phyloP scores from a whole-genome alignment of 805 yeast species.

The Suhomyces sp. region DNA sequence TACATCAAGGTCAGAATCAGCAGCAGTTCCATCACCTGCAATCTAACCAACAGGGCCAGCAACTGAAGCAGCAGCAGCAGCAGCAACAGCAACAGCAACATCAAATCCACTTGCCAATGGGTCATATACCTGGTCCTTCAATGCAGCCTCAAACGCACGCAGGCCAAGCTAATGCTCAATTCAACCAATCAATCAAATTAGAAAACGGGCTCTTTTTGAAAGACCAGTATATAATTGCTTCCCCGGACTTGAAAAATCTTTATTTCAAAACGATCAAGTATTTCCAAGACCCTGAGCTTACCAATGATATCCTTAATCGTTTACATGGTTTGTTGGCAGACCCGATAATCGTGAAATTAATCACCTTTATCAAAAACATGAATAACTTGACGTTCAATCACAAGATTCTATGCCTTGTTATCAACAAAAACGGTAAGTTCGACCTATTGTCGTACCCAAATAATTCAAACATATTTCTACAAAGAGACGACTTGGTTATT shows the following conservation, averaged over 20 bases:
- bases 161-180: background rate
- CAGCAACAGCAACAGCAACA: slow-evolving; percentile 5
- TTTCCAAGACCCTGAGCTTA: slow-evolving; percentile 40
- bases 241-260: slow-evolving; percentile 51
- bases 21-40: background rate
- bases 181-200: slow-evolving; percentile 32
- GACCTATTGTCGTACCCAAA: slow-evolving; percentile 69
- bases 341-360: slow-evolving; percentile 29
- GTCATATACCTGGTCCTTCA: background rate
- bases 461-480: slow-evolving; percentile 57
- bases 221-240: slow-evolving; percentile 56
- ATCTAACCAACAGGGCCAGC: slow-evolving; percentile 5
- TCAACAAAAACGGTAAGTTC: slow-evolving; percentile 62
- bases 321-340: slow-evolving; percentile 25
- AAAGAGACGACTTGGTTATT: slow-evolving; percentile 63
- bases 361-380: slow-evolving; percentile 38
- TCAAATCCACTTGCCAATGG: background rate
- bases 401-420: slow-evolving; percentile 46
- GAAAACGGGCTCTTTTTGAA: slow-evolving; percentile 64
- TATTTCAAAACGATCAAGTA: slow-evolving; percentile 51
- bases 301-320: slow-evolving; percentile 24
- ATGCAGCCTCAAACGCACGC: slow-evolving; percentile 2
- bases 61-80: slow-evolving; percentile 5
- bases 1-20: slow-evolving; percentile 6
- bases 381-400: slow-evolving; percentile 42